These are phyloP conservation scores for Kazachstania psychrophila DNA, from an alignment of 805 yeast genomes.

Conservation along the genomic window DNA sequence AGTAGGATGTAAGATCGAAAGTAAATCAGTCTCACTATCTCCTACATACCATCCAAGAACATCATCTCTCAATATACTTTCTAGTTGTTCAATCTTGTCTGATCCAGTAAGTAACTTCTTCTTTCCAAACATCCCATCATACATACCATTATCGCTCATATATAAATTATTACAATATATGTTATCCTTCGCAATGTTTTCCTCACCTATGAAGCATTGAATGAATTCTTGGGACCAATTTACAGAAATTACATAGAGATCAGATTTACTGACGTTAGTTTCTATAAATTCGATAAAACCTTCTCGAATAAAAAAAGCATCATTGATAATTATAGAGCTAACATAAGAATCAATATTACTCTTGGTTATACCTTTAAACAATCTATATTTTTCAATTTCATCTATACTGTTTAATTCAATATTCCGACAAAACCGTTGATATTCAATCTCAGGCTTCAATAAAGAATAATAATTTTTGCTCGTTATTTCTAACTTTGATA, in stretches of 20 bases:
- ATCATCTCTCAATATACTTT: constrained; percentile 4
- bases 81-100: constrained; percentile 18
- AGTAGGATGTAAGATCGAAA: constrained; percentile 20
- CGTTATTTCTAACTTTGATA: not conserved
- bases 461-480: constrained; percentile 7
- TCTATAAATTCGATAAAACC: constrained; percentile 12
- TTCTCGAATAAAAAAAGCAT: constrained; percentile 5
- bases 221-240: constrained; percentile 29
- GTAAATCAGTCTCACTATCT: constrained; percentile 28
- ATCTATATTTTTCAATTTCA: constrained; percentile 13
- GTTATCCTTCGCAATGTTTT: constrained; percentile 4
- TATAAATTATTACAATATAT: constrained; percentile 22
- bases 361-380: constrained; percentile 15
- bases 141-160: constrained; percentile 8
- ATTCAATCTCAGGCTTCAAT: constrained; percentile 15
- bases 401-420: constrained; percentile 21
- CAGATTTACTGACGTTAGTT: constrained; percentile 2
- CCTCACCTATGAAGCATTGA: constrained; percentile 8
- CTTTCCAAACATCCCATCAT: constrained; percentile 21
- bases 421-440: constrained; percentile 9
- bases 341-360: constrained; percentile 11
- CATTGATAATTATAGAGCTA: not conserved
- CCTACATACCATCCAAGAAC: constrained; percentile 23
- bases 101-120: constrained; percentile 21
- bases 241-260: constrained; percentile 20